Evolutionary conservation across 768 basidiomycete species (phyloP), one percentile per base, ranked within the genome.

Genomic region (Rickenella mellea): DNA sequence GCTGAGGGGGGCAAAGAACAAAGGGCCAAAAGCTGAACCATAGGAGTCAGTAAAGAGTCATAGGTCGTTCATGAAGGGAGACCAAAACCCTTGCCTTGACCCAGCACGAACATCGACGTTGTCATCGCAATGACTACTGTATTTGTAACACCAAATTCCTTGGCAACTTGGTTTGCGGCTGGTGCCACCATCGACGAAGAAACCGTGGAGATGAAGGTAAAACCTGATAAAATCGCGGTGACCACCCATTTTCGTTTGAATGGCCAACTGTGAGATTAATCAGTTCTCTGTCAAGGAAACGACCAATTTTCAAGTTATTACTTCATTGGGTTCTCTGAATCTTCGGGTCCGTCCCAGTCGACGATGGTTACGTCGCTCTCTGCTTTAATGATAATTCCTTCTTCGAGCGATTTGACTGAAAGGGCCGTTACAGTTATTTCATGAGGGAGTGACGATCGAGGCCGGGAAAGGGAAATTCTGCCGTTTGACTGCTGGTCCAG

Each of bases 121-220:
- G 59, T 54, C 65, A 71, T 67, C 38, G 60, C 60, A 41, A 62
- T 54, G 9, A 66, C 53, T 19, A 63, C 55, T 27, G 59, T 28
- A 51, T 54, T 76, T 8, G 68, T 75, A 21, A 85, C 68, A 1
- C 72, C 66, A 46, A 86, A 78, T 15, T 74, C 57, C 2, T 55
- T 43, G 2, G 66, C 77, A 0, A 88, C 50, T 40, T 74, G 67
- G 2, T 48, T 44, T 0, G 67, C 62, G 0, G 83, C 83, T 0
- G 83, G 83, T 0, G 85, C 78, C 1, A 85, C 63, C 76, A 84
- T 84, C 4, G 82, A 74, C 4, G 85, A 87, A 0, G 83, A 77
- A 0, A 85, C 65, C 0, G 83, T 79, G 6, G 65, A 68, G 27
- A 83, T 80, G 52, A 83, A 80, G 0, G 82, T 79, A 53, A 80